Evolutionary conservation across 257 asterid species (phyloP).

Genomic region (Cinchona pubescens): DNA sequence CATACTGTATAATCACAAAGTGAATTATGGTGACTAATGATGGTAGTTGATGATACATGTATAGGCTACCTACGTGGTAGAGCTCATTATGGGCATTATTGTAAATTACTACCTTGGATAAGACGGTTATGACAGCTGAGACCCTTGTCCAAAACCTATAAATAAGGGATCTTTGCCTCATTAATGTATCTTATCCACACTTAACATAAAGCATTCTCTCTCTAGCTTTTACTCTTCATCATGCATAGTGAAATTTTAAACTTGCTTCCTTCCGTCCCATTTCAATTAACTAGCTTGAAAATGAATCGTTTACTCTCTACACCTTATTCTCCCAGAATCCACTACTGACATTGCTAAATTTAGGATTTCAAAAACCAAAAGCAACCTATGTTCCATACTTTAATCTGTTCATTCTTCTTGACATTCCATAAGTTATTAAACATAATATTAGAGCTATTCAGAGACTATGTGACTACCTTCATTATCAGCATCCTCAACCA

Average conservation of each 20-base stretch:
- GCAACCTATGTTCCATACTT: not conserved
- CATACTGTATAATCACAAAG: not conserved
- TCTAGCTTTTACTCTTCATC: too few relatives aligned
- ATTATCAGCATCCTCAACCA: slow-evolving; percentile 1
- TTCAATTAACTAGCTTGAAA: not conserved
- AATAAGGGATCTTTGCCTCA: too few relatives aligned
- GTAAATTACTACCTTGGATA: too few relatives aligned
- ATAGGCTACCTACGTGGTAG: too few relatives aligned
- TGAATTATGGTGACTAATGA: not conserved
- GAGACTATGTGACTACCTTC: not conserved
- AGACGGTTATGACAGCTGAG: too few relatives aligned
- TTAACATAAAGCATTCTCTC: too few relatives aligned
- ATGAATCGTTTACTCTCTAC: not conserved
- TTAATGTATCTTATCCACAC: too few relatives aligned
- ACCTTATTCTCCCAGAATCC: not conserved
- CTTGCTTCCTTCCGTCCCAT: not conserved
- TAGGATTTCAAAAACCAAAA: not conserved
- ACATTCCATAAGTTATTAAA: not conserved
- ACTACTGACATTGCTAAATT: not conserved
- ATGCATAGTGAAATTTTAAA: not conserved
- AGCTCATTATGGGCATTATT: too few relatives aligned
- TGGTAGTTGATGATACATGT: too few relatives aligned
- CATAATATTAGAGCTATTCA: not conserved
- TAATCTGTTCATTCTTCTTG: not conserved
- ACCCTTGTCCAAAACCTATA: too few relatives aligned